Conservation (phyloP, 257 asterid species). For the Vinca minor region DNA sequence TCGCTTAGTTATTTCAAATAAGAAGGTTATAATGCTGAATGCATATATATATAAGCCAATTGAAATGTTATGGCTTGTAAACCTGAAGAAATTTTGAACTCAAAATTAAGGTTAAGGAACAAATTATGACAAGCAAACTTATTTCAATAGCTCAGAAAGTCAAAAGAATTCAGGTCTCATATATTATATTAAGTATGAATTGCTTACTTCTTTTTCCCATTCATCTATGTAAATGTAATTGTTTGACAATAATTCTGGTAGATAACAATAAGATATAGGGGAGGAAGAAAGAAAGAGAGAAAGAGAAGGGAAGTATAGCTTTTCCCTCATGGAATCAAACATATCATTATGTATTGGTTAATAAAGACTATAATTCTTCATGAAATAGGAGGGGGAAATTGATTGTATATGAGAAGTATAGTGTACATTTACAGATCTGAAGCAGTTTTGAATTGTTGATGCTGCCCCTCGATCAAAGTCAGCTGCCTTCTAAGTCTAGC, state of each 20-base stretch:
- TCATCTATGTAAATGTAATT: slow-evolving; percentile 1
- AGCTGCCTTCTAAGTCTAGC: slow-evolving; percentile 73
- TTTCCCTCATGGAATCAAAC: background rate
- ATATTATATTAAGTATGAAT: background rate
- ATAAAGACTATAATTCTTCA: background rate
- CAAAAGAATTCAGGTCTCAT: too few species aligned
- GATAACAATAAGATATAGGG: background rate
- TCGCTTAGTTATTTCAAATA: background rate
- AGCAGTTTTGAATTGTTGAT: slow-evolving; percentile 43
- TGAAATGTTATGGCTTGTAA: background rate
- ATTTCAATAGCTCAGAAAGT: background rate
- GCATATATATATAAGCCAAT: background rate
- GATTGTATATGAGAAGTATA: slow-evolving; percentile 15
- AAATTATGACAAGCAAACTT: background rate
- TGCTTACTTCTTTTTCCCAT: background rate
- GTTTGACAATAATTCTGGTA: background rate
- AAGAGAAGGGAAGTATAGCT: too few species aligned
- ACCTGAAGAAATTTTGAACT: background rate
- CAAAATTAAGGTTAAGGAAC: background rate
- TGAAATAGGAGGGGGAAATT: slow-evolving; percentile 2
- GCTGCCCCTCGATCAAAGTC: slow-evolving; percentile 63
- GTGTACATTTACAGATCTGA: slow-evolving; percentile 41
- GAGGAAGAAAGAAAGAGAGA: too few species aligned
- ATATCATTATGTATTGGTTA: background rate
- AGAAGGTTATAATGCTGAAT: slow-evolving; percentile 1